Percentiles rank a stretch among this genome's conserved stretches.
These are phyloP conservation scores for Ampelomyces quisqualis DNA, from an alignment of 2,329 filamentous ascomycete genomes.

Conservation along the genomic window DNA sequence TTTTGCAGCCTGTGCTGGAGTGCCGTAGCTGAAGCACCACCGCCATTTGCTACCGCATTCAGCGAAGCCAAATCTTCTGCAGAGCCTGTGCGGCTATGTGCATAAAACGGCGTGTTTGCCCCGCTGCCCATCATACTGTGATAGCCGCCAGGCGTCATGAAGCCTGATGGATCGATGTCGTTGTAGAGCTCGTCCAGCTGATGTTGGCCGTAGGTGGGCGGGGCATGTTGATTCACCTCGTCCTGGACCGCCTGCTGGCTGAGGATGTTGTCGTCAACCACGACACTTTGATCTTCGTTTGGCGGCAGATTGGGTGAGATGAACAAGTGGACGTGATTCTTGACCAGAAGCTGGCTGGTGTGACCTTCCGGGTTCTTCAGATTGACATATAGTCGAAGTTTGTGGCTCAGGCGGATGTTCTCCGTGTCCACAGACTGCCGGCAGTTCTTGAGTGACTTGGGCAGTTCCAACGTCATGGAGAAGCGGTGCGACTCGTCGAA, in stretches of 20 bases:
- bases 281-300: conserved; percentile 79
- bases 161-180: conserved; percentile 77
- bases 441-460: conserved; percentile 78
- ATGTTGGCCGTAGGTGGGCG: conserved; percentile 91
- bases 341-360: conserved; percentile 87
- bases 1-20: conserved; percentile 69
- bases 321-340: conserved; percentile 87
- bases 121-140: conserved; percentile 57
- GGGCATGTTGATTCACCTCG: conserved; percentile 66
- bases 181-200: conserved; percentile 88
- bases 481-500: conserved; percentile 62
- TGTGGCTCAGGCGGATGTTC: conserved; percentile 89
- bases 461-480: conserved; percentile 64
- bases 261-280: conserved; percentile 44
- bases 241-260: conserved; percentile 51
- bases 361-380: conserved; percentile 95
- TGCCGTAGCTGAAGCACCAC: conserved; percentile 56
- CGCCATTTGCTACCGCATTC: conserved; percentile 38
- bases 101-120: conserved; percentile 75
- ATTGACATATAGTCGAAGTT: conserved; percentile 86
- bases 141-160: conserved; percentile 69
- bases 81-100: conserved; percentile 71
- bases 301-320: conserved; percentile 92
- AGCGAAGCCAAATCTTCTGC: conserved; percentile 74
- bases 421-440: conserved; percentile 86